Base-by-base conservation (phyloP, 805 yeast species). In the Wickerhamiella musiphila region DNA sequence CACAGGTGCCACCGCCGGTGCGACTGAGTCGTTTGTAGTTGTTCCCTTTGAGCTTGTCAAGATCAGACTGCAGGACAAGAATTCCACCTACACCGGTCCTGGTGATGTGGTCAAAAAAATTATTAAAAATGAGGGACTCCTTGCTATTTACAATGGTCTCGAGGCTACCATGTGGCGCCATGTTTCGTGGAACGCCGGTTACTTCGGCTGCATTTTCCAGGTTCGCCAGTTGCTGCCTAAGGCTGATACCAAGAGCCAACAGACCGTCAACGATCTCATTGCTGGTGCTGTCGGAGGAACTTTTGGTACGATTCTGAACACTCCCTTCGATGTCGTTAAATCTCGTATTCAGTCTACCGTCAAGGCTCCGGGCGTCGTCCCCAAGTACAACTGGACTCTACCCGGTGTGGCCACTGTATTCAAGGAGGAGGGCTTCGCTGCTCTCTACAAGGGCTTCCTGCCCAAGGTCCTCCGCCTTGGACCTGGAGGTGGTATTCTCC, bases 151-250 rank as follows among this genome's bases (percentile, higher is more conserved):
- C 58, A 82, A 81, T 53, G 99, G 99, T 38, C 63, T 90, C 44
- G 99, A 90, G 61, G 83, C 95, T 18, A 90, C 98, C 7, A 58
- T 90, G 51, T 90, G 94, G 93, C 78, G 99, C 68, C 96, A 90
- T 55, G 70, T 81, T 38, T 61, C 71, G 38, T 90, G 99, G 99
- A 90, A 90, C 59, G 94, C 94, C 28, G 96, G 96, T 37, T 90
- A 90, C 61, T 90, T 90, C 54, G 98, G 98, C 42, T 70, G 78
- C 45, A 90, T 90, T 47, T 78, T 73, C 70, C 93, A 82, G 61
- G 74, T 82, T 35, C 71, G 93, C 56, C 48, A 62, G 6, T 44
- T 81, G 40, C 63, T 90, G 59, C 96, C 96, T 45, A 61, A 66
- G 54, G 79, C 94, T 27, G 66, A 70, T 39, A 66, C 63, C 36